phyloP scores from a whole-genome alignment of 208 protist genomes.

The Trypanosoma melophagium region DNA sequence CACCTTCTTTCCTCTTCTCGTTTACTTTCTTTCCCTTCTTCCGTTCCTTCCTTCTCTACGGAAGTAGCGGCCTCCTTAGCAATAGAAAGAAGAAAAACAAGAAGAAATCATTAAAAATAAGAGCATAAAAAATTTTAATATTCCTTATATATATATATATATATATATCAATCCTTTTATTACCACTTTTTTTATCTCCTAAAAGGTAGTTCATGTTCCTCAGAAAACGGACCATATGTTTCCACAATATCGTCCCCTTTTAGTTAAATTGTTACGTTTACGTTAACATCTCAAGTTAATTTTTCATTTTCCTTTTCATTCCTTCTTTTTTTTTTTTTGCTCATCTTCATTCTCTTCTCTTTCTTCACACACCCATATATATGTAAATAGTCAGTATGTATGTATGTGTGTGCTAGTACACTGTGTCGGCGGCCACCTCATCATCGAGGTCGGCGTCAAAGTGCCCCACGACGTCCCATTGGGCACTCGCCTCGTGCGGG shows the following conservation, averaged over 20 bases:
- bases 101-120: too few species aligned
- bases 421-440: constrained; percentile 74
- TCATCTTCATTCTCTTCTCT: not conserved
- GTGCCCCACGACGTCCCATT: constrained; percentile 60
- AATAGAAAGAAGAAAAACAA: too few species aligned
- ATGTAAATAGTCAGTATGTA: not conserved
- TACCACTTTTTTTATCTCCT: too few species aligned
- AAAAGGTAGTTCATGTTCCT: too few species aligned
- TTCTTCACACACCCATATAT: not conserved
- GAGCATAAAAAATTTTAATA: too few species aligned
- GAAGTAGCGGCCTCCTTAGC: too few species aligned
- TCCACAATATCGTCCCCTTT: too few species aligned
- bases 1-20: not conserved
- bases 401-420: constrained; percentile 64
- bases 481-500: constrained; percentile 52
- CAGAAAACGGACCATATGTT: too few species aligned
- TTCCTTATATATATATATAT: too few species aligned
- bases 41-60: too few species aligned
- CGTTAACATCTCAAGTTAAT: not conserved
- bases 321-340: constrained; percentile 6
- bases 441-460: constrained; percentile 91
- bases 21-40: not conserved
- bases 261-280: not conserved
- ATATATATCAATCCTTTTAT: not conserved
- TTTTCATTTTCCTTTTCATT: constrained; percentile 3